Percentiles rank a stretch among this genome's conserved stretches.
Conservation (phyloP, 2,329 filamentous ascomycete species). For the Microcyclosporella mali region DNA sequence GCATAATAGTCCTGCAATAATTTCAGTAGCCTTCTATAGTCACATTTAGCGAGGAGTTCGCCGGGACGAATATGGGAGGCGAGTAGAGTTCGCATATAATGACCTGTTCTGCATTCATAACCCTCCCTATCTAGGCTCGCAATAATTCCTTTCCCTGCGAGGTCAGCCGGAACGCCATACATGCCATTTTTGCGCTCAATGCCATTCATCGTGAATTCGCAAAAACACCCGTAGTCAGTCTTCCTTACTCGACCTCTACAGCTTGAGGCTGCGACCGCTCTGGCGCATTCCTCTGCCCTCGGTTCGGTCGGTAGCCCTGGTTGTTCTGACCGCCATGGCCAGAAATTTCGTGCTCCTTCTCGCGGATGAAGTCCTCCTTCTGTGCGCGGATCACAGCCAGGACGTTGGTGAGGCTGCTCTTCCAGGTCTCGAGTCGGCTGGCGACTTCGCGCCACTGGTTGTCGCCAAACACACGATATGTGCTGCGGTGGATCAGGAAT, state of each 20-base stretch:
- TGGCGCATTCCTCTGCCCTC: conserved; percentile 21
- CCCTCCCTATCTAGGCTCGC: background rate
- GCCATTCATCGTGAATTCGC: background rate
- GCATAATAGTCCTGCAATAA: too few relatives aligned
- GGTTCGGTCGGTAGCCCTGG: conserved; percentile 22
- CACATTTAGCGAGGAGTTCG: too few relatives aligned
- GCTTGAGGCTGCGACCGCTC: conserved; percentile 14
- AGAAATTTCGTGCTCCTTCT: conserved; percentile 55
- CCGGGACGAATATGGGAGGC: too few relatives aligned
- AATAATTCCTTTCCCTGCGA: background rate
- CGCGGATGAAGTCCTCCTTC: conserved; percentile 69
- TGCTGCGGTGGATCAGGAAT: conserved; percentile 92
- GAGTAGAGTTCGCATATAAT: too few relatives aligned
- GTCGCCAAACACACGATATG: conserved; percentile 93
- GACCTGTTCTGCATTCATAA: too few relatives aligned
- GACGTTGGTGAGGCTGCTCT: conserved; percentile 71
- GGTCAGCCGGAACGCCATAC: too few relatives aligned
- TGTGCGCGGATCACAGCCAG: conserved; percentile 71
- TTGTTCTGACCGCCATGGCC: conserved; percentile 9
- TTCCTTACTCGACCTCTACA: conserved; percentile 25
- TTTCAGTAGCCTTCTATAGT: too few relatives aligned
- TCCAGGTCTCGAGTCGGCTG: conserved; percentile 85
- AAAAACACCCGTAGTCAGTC: background rate
- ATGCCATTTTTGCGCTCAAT: too few relatives aligned
- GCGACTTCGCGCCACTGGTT: conserved; percentile 97